Conservation (phyloP, 805 yeast genomes). For the Diddensiella transvaalensis region DNA sequence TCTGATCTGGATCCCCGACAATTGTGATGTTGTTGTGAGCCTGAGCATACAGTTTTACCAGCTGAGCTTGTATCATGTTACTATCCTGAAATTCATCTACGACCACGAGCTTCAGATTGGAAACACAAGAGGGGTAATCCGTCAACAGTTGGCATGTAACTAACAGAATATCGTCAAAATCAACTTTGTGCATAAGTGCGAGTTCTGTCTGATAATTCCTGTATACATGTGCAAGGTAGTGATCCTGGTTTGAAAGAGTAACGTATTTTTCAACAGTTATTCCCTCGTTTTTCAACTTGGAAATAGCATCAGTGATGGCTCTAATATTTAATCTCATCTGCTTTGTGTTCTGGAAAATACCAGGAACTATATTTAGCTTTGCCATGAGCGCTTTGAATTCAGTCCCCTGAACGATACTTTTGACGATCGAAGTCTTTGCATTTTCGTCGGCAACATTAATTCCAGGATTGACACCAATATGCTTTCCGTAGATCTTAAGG, state of each 20-base stretch:
- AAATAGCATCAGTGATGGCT: neutral
- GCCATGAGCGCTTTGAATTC: neutral
- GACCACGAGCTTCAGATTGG: constrained; percentile 60
- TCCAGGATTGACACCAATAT: constrained; percentile 40
- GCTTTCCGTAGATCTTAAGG: constrained; percentile 51
- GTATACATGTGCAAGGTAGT: constrained; percentile 6
- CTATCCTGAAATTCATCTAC: constrained; percentile 97
- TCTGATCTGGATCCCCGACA: constrained; percentile 96
- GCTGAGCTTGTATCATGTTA: constrained; percentile 65
- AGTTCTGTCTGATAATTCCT: constrained; percentile 49
- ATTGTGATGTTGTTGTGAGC: constrained; percentile 51
- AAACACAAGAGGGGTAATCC: constrained; percentile 42
- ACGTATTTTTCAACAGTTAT: neutral
- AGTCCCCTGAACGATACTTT: constrained; percentile 3
- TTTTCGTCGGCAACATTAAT: constrained; percentile 15
- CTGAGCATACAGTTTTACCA: constrained; percentile 53
- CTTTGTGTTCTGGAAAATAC: neutral
- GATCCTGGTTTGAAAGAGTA: neutral
- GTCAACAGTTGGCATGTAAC: constrained; percentile 49
- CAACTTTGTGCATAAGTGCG: constrained; percentile 44
- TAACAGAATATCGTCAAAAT: constrained; percentile 80
- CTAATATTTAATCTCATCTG: neutral
- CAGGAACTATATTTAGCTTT: neutral
- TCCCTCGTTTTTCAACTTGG: constrained; percentile 5
- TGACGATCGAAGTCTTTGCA: constrained; percentile 8